Percentiles rank a stretch among this genome's conserved stretches.
phyloP scores from a whole-genome alignment of 306 rosid genomes.

The Fragaria vesca region DNA sequence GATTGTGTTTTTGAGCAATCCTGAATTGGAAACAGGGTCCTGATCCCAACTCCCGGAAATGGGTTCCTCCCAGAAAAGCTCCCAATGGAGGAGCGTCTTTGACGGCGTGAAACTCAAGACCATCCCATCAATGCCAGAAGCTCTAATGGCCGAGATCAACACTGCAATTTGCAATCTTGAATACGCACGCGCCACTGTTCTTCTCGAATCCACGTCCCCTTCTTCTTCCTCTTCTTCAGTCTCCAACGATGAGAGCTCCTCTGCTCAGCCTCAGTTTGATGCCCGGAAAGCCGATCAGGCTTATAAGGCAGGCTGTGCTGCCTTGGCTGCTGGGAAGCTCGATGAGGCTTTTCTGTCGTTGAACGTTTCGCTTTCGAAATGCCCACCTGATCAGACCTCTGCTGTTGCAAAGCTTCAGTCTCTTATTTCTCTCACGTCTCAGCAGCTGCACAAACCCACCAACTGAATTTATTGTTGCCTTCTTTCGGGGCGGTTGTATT shows the following conservation, averaged over 20 bases:
- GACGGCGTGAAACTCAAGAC: conserved; percentile 57
- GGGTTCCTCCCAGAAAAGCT: conserved; percentile 42
- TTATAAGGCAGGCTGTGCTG: conserved; percentile 78
- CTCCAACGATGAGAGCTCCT: conserved; percentile 8
- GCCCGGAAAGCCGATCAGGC: conserved; percentile 74
- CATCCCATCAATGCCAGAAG: conserved; percentile 71
- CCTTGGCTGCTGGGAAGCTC: conserved; percentile 69
- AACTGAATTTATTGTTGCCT: conserved; percentile 19
- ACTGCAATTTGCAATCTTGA: conserved; percentile 77
- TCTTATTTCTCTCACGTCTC: conserved; percentile 67
- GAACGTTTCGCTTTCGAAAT: conserved; percentile 61
- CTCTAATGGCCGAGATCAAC: conserved; percentile 73
- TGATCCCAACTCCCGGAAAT: neutral
- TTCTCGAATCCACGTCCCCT: conserved; percentile 35
- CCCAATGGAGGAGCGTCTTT: conserved; percentile 67
- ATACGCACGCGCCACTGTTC: conserved; percentile 54
- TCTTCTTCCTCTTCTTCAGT: conserved; percentile 8
- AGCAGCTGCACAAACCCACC: conserved; percentile 53
- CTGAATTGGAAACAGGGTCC: conserved; percentile 9
- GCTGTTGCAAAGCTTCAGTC: conserved; percentile 72
- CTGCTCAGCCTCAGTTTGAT: conserved; percentile 37
- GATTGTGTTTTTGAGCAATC: neutral
- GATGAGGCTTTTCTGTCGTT: conserved; percentile 66
- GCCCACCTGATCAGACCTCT: conserved; percentile 64
- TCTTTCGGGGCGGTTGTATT: neutral